These are phyloP conservation scores for Rosa persica DNA, from an alignment of 306 rosid species.

Conservation along the genomic window DNA sequence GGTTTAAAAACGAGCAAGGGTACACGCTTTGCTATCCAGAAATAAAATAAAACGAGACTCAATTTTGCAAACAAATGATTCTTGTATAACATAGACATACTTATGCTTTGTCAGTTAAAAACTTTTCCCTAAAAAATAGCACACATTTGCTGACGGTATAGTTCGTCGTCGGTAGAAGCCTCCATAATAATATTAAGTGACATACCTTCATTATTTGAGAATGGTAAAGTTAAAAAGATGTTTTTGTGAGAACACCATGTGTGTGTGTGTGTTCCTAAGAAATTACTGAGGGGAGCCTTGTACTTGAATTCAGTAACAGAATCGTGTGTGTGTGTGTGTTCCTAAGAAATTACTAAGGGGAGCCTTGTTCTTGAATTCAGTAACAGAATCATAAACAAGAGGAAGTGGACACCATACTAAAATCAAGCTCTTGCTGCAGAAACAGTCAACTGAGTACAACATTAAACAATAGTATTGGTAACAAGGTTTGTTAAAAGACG, in stretches of 20 bases:
- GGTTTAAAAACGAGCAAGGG: background rate
- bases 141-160: background rate
- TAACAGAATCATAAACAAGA: constrained; percentile 1
- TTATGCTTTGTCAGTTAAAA: too few species aligned
- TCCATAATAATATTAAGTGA: too few species aligned
- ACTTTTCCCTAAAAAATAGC: too few species aligned
- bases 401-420: background rate
- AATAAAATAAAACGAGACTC: background rate
- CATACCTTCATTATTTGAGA: too few species aligned
- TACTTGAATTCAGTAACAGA: background rate
- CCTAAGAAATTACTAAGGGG: background rate
- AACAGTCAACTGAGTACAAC: background rate
- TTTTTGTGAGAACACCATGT: too few species aligned
- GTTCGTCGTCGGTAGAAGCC: too few species aligned
- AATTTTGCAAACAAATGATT: too few species aligned
- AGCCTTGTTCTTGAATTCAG: background rate
- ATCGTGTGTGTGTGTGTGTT: background rate
- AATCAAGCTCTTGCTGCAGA: background rate
- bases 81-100: too few species aligned
- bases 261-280: background rate
- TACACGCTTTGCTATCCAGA: too few species aligned
- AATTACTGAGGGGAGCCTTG: background rate
- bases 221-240: too few species aligned
- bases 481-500: constrained; percentile 2
- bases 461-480: background rate